Evolutionary conservation across 257 asterid species (phyloP).

Genomic region (Petrea volubilis): DNA sequence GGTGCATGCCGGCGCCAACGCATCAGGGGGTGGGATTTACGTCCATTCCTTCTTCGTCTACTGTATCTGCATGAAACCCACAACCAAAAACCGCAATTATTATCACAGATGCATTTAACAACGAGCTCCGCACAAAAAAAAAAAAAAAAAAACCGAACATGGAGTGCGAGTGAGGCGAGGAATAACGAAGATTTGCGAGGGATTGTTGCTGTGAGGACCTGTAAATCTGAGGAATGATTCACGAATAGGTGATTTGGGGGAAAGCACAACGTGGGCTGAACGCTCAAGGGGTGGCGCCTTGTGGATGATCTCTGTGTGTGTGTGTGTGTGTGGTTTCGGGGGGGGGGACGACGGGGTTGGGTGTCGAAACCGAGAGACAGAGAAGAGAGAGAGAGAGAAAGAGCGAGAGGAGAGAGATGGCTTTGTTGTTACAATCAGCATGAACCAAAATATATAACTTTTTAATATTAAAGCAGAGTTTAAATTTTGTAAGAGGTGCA

Average conservation of each 20-base stretch:
- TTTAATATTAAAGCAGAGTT: background rate
- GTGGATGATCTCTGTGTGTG: constrained; percentile 27
- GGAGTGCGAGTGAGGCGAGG: constrained; percentile 12
- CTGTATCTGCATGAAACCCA: constrained; percentile 42
- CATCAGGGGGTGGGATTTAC: constrained; percentile 34
- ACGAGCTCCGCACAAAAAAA: constrained; percentile 4
- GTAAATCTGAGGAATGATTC: constrained; percentile 23
- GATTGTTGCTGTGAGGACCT: constrained; percentile 27
- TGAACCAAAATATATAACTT: constrained; percentile 18
- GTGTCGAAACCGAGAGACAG: constrained; percentile 29
- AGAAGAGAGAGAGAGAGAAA: background rate
- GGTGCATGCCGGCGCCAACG: constrained; percentile 47
- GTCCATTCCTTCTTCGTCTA: constrained; percentile 34
- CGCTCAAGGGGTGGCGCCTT: constrained; percentile 20
- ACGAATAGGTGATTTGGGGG: constrained; percentile 34
- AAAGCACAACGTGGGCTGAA: constrained; percentile 19
- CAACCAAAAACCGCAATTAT: constrained; percentile 30
- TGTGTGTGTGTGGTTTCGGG: constrained; percentile 25
- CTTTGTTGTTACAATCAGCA: constrained; percentile 23
- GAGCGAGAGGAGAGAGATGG: background rate
- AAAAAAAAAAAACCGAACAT: no score
- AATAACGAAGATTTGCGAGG: constrained; percentile 12
- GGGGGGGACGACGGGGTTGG: constrained; percentile 13
- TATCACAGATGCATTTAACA: constrained; percentile 11
- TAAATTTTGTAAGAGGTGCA: background rate